Percentiles rank a stretch among this genome's conserved stretches.
Conservation (phyloP, 78 protist species). For the Protostelium mycophagum region DNA sequence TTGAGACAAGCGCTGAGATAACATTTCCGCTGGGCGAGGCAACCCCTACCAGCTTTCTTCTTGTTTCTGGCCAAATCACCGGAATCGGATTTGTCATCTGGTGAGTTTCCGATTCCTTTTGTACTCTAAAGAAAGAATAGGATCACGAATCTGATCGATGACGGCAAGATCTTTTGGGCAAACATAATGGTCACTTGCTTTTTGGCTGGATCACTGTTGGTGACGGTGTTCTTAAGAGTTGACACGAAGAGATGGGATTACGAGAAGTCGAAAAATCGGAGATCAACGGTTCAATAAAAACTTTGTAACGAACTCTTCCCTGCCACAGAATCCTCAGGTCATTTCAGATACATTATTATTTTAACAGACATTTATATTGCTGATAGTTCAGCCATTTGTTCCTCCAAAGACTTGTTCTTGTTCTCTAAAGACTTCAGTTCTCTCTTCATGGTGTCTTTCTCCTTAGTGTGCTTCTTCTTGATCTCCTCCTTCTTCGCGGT, state of each 20-base stretch:
- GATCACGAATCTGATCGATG: not conserved
- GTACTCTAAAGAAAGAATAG: not conserved
- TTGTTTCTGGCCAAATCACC: not conserved
- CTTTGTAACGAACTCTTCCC: too few relatives aligned
- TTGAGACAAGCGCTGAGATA: not conserved
- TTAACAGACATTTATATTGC: too few relatives aligned
- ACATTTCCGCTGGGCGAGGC: not conserved
- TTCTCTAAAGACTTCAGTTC: not conserved
- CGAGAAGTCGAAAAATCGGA: not conserved
- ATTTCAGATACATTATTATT: too few relatives aligned
- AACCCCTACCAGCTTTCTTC: not conserved
- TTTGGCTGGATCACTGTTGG: not conserved
- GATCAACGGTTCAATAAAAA: too few relatives aligned
- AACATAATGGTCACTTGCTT: too few relatives aligned
- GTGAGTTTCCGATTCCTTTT: not conserved
- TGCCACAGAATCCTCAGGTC: too few relatives aligned
- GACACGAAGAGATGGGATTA: not conserved
- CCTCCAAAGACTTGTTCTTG: not conserved
- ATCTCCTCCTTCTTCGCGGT: not conserved
- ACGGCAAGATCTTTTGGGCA: not conserved
- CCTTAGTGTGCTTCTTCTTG: not conserved
- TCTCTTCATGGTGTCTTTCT: not conserved
- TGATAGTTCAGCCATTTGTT: not conserved
- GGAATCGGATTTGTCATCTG: not conserved
- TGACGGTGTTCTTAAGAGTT: not conserved